Evolutionary conservation across 2,329 filamentous ascomycete genomes (phyloP), one percentile per base, ranked within the genome.

Genomic region (Aspergillus latus): DNA sequence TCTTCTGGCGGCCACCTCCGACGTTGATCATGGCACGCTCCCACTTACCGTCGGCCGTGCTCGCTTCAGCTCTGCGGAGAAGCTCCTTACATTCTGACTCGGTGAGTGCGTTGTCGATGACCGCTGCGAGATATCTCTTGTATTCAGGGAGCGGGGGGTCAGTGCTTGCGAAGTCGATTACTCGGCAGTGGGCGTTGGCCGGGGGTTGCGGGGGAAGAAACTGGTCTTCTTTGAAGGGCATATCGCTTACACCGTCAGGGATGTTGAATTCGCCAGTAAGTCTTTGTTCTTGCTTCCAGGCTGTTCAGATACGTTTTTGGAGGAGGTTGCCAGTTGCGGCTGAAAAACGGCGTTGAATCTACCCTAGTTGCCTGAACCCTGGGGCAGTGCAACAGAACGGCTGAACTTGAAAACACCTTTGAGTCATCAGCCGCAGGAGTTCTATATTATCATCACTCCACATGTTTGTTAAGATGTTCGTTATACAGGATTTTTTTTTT

Each of bases 1-100:
- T 70, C 2, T 78, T 72, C 72, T 93, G 86, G 55, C 69, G 75
- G 2, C 88, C 88, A 4, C 71, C 71, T 5, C 88, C 88, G 26
- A 84, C 70, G 67, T 88, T 88, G 56, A 92, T 79, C 70, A 90
- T 79, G 0, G 89, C 90, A 1, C 84, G 82, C 49, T 80, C 77
- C 90, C 89, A 93, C 57, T 65, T 74, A n/a, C 39, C 39, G 2
- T 50, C 47, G 5, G 51, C 58, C 21, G 70, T 70, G 56, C 74
- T 75, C 39, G 74, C 66, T 62, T 84, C 80, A 9, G 81, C 82
- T 5, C 80, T 77, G 51, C 76, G 78, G 13, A 81, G 71, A 4
- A 90, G 76, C 32, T 78, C 66, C 0, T 72, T 67, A 70, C 89
- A 92, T 75, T 92, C 89, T 7, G 74, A 68, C n/a, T 78, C 74